Evolutionary conservation across 306 rosid species (phyloP), one percentile per base, ranked within the genome.

Genomic region (Dalbergia cultrata): DNA sequence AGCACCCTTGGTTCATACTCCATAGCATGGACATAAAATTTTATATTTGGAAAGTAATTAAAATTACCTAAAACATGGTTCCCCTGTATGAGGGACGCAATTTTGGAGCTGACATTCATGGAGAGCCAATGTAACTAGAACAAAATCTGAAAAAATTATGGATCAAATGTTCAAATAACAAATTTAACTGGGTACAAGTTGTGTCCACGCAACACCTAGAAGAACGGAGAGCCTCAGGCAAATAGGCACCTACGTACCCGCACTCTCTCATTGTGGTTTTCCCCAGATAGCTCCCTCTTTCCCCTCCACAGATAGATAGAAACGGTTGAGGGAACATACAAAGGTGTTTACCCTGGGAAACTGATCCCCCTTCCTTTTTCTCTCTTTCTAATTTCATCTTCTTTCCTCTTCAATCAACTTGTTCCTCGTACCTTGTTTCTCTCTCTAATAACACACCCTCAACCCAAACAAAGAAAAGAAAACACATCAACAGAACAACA

Each of bases 201-300:
- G 9, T 83, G 68, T 74, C 85, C 93, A 79, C 82, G 87, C 6
- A 87, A 80, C 44, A 71, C 44, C 98, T 88, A 90, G 10, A 84
- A 90, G 83, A 75, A 90, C 87, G 98, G 97, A 86, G 87, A 83
- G 84, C 88, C 97, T 71, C 43, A 5, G 53, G 74, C 77, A 83
- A 80, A 83, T 57, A 31, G 69, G 37, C 39, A 70, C 52, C 60
- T 37, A 37, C 2, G 31, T 66, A 57, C 22, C 22, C 10, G 1
- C 37, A 54, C 67, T 81, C 74, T 75, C 62, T 64, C 76, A 68
- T 72, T 45, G 31, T 75, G 56, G 59, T 17, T 47, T 74, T 77
- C 82, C 89, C 33, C 74, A 81, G 43, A 59, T 66, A 57, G 62
- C 39, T 58, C 18, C 71, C 65, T 79, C 61, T 47, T 81, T 83